Evolutionary conservation across 495 filamentous ascomycete genomes (phyloP), one percentile per base, ranked within the genome.

Genomic region (Lentithecium fluviatile): DNA sequence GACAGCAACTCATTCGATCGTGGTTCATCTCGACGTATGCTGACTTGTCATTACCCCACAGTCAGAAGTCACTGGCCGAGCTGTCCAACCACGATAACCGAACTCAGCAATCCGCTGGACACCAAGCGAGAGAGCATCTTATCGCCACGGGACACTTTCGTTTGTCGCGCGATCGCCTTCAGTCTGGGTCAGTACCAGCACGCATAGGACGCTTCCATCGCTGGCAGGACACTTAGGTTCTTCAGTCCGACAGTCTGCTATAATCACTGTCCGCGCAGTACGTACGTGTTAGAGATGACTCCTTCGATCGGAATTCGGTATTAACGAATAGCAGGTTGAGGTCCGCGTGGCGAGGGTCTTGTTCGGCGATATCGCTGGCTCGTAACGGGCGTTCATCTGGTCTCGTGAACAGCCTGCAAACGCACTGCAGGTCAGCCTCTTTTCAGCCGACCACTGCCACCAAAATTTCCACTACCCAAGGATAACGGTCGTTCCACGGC

Each of bases 401-500:
- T 65, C 66, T 62, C 66, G 66, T 69, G 65, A 49, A 43, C 65
- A 47, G 15, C 45, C 48, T 50, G 49, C 65, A 68, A 68, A 68
- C 65, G 65, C 23, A 21, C 52, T 40, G 4, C 52, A 56, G 50
- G 48, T 51, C 51, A 60, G 15, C 51, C 52, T 51, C 46, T 60
- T 57, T 57, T 46, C 56, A 34, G 37, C 34, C 19, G 12, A 43
- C 52, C 57, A 61, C 57, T 17, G 38, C 60, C 45, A 56, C 60
- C 60, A 64, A 64, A 68, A 51, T 57, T 61, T 37, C 36, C 36
- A 17, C 29, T 59, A 21, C 45, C 45, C 45, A 62, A 62, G 58
- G 32, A 34, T 56, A 38, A 25, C 19, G 19, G 45, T 54, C 47
- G 62, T 65, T 59, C 42, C 66, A 69, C 66, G 13, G 47, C 62